phyloP scores from a whole-genome alignment of 2,329 filamentous ascomycete genomes.

The Coniochaeta prunicola region DNA sequence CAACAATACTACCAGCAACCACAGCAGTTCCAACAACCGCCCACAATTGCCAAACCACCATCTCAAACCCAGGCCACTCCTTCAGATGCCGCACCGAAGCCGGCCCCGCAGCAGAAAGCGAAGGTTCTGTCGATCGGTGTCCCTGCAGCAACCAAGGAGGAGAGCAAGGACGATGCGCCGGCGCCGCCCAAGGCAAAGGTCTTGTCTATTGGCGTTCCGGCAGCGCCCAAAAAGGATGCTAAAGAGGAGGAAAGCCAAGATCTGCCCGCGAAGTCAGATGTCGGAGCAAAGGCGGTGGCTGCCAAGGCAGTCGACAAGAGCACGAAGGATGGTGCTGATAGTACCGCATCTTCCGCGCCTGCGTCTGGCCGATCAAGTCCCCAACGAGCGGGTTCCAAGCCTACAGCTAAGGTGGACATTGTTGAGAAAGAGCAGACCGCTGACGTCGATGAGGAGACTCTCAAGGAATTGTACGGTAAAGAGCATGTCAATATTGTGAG shows the following conservation, averaged over 20 bases:
- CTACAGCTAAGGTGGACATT: slow-evolving; percentile 61
- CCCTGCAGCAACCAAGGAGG: slow-evolving; percentile 44
- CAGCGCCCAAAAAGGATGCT: slow-evolving; percentile 43
- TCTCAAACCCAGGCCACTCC: slow-evolving; percentile 7
- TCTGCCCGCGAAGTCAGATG: slow-evolving; percentile 41
- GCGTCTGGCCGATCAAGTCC: slow-evolving; percentile 82
- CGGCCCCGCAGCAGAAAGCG: slow-evolving; percentile 42
- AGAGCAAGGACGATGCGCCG: slow-evolving; percentile 36
- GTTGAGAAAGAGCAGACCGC: slow-evolving; percentile 77
- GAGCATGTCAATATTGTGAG: slow-evolving; percentile 82
- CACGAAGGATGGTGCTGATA: slow-evolving; percentile 54
- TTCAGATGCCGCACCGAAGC: slow-evolving; percentile 43
- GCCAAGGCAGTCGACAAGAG: slow-evolving; percentile 86
- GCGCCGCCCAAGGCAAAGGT: slow-evolving; percentile 48
- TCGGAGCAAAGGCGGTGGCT: slow-evolving; percentile 77
- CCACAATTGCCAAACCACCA: slow-evolving; percentile 16
- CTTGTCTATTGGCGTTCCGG: slow-evolving; percentile 61
- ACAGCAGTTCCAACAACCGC: slow-evolving; percentile 21
- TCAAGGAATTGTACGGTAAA: slow-evolving; percentile 96
- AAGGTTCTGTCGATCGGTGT: slow-evolving; percentile 75
- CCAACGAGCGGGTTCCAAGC: slow-evolving; percentile 51
- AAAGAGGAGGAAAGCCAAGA: slow-evolving; percentile 38
- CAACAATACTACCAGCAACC: slow-evolving; percentile 29
- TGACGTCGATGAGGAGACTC: slow-evolving; percentile 62
- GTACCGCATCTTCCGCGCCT: slow-evolving; percentile 72